These are phyloP conservation scores for Candida hungchunana DNA, from an alignment of 805 yeast species.

Conservation along the genomic window DNA sequence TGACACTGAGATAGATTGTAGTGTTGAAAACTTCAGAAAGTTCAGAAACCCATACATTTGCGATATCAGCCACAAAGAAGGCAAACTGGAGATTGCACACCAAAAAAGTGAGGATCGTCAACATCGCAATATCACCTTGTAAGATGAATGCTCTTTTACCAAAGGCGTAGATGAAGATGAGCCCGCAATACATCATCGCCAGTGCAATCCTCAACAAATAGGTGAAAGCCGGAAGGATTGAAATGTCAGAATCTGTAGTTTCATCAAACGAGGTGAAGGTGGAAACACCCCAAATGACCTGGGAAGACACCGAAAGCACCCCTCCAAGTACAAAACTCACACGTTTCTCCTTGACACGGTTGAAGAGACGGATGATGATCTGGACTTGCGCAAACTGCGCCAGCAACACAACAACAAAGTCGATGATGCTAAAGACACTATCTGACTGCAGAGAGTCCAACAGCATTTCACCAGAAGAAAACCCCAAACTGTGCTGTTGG, in stretches of 20 bases:
- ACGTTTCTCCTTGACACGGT: constrained; percentile 64
- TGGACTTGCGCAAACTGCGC: constrained; percentile 69
- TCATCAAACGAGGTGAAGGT: constrained; percentile 37
- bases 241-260: constrained; percentile 34
- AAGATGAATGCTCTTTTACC: constrained; percentile 49
- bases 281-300: constrained; percentile 67
- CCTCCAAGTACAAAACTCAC: constrained; percentile 57
- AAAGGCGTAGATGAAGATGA: constrained; percentile 49
- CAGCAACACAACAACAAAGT: constrained; percentile 51
- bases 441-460: constrained; percentile 41
- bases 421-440: constrained; percentile 48
- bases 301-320: constrained; percentile 48
- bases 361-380: constrained; percentile 62
- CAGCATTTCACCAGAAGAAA: constrained; percentile 39
- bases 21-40: constrained; percentile 70
- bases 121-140: constrained; percentile 44
- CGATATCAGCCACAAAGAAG: constrained; percentile 71
- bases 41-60: constrained; percentile 71
- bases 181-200: constrained; percentile 61
- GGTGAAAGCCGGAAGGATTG: constrained; percentile 67
- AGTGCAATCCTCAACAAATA: constrained; percentile 70
- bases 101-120: constrained; percentile 53
- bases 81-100: constrained; percentile 60
- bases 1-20: constrained; percentile 65
- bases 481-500: constrained; percentile 39